Conservation (phyloP, 2,329 filamentous ascomycete genomes). For the Cladorrhinum sp. region DNA sequence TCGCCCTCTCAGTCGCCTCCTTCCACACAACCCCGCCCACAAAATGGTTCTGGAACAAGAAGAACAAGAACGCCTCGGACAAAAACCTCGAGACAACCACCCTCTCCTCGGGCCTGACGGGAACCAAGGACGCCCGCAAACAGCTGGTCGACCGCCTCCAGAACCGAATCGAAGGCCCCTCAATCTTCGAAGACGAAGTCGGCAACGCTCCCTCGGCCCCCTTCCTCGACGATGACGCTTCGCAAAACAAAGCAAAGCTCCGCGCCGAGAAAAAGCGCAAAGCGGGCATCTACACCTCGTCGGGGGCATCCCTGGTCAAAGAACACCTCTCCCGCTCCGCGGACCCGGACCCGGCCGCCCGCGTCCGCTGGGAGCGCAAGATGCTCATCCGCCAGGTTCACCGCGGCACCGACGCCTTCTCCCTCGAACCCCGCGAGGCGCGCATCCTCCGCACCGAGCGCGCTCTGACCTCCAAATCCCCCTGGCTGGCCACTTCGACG, state of each 20-base stretch:
- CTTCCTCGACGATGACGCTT: neutral
- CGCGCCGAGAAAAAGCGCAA: neutral
- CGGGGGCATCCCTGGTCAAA: slow-evolving; percentile 37
- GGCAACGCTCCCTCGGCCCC: slow-evolving; percentile 5
- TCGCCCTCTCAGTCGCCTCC: slow-evolving; percentile 1
- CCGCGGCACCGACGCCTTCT: slow-evolving; percentile 60
- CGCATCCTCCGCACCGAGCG: slow-evolving; percentile 64
- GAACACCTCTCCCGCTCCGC: slow-evolving; percentile 60
- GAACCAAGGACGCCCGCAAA: slow-evolving; percentile 13
- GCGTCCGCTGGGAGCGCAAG: slow-evolving; percentile 75
- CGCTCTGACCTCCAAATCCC: slow-evolving; percentile 56
- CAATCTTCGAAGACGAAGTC: slow-evolving; percentile 49
- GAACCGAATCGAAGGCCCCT: slow-evolving; percentile 41
- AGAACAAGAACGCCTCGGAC: slow-evolving; percentile 12
- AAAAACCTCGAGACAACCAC: slow-evolving; percentile 5
- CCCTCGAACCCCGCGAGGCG: slow-evolving; percentile 54
- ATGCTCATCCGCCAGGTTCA: slow-evolving; percentile 76
- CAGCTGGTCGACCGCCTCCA: slow-evolving; percentile 16
- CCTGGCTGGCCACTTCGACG: slow-evolving; percentile 74
- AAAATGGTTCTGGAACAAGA: slow-evolving; percentile 34
- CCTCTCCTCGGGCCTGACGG: slow-evolving; percentile 6
- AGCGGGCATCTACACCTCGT: neutral
- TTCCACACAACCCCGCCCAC: slow-evolving; percentile 33
- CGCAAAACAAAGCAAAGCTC: neutral
- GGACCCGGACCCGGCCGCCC: slow-evolving; percentile 71